phyloP scores from a whole-genome alignment of 805 yeast genomes.

The Saccharomycopsis sp. region DNA sequence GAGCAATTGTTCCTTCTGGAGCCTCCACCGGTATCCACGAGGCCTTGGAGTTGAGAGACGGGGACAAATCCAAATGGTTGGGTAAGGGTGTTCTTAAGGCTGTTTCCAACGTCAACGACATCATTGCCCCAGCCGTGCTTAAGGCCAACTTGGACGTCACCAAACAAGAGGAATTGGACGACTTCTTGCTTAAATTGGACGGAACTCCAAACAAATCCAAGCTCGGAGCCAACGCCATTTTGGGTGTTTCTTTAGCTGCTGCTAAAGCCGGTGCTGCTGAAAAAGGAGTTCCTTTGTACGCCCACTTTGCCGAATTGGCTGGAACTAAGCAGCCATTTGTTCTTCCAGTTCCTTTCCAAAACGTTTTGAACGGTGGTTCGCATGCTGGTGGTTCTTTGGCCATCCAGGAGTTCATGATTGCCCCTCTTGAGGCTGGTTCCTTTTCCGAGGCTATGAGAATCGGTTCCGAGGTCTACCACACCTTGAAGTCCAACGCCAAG shows the following conservation, averaged over 20 bases:
- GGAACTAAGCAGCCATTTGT: conserved; percentile 70
- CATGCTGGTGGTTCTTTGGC: conserved; percentile 99
- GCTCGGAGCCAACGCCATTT: conserved; percentile 97
- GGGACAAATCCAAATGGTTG: conserved; percentile 94
- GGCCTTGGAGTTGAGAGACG: conserved; percentile 97
- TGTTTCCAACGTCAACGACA: conserved; percentile 88
- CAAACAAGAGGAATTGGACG: conserved; percentile 83
- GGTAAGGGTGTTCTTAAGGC: conserved; percentile 99
- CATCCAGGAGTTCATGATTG: conserved; percentile 99
- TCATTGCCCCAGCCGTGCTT: conserved; percentile 90
- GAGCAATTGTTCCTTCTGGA: conserved; percentile 98
- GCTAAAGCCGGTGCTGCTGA: conserved; percentile 98
- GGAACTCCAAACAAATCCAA: conserved; percentile 97
- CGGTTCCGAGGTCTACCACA: conserved; percentile 97
- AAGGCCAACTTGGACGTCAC: conserved; percentile 75
- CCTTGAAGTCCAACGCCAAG: conserved; percentile 87
- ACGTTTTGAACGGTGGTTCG: conserved; percentile 98
- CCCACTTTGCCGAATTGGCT: conserved; percentile 79
- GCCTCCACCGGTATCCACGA: conserved; percentile 99
- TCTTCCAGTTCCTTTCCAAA: conserved; percentile 98
- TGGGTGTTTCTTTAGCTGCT: conserved; percentile 95
- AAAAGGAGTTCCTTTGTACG: conserved; percentile 88
- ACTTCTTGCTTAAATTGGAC: conserved; percentile 78
- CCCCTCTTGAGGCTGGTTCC: conserved; percentile 83
- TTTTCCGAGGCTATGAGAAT: conserved; percentile 95